phyloP scores from a whole-genome alignment of 345 rosid genomes.

The Gossypium stocksii region DNA sequence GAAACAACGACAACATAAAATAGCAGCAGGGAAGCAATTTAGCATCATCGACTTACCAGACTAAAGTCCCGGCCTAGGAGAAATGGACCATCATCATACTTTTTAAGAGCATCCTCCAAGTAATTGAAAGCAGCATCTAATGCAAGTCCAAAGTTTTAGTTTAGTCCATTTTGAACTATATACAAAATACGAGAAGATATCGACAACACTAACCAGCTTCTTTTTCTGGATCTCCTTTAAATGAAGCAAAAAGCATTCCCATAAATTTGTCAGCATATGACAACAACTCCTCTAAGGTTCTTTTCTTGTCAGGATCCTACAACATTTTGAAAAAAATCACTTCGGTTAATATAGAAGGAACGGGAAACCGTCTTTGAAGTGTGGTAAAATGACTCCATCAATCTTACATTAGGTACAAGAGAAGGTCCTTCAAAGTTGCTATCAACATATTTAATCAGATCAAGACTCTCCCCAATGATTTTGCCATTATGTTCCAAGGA shows the following conservation, averaged over 20 bases:
- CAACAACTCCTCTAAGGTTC: slow-evolving; percentile 61
- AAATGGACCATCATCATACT: slow-evolving; percentile 67
- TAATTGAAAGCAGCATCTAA: slow-evolving; percentile 68
- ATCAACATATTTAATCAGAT: slow-evolving; percentile 71
- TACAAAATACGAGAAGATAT: neutral
- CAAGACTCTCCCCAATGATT: slow-evolving; percentile 82
- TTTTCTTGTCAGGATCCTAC: slow-evolving; percentile 65
- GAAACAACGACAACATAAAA: neutral
- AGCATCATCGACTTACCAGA: slow-evolving; percentile 39
- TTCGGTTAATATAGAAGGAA: neutral
- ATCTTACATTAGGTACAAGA: slow-evolving; percentile 55
- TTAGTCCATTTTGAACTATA: neutral
- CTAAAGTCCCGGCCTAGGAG: slow-evolving; percentile 70
- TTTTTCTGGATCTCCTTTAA: slow-evolving; percentile 55
- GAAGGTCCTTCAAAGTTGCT: slow-evolving; percentile 82
- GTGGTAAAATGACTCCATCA: neutral
- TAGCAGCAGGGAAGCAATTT: neutral
- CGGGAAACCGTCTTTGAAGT: neutral
- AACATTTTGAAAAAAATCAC: slow-evolving; percentile 14
- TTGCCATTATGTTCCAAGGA: slow-evolving; percentile 89
- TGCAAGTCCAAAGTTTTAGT: slow-evolving; percentile 13
- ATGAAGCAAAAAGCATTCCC: slow-evolving; percentile 33
- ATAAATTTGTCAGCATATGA: slow-evolving; percentile 52
- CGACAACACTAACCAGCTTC: slow-evolving; percentile 46
- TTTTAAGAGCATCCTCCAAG: slow-evolving; percentile 64